Percentiles rank a stretch among this genome's conserved stretches.
These are phyloP conservation scores for Zea luxurians DNA, from an alignment of 176 grass and related monocot species.

Conservation along the genomic window DNA sequence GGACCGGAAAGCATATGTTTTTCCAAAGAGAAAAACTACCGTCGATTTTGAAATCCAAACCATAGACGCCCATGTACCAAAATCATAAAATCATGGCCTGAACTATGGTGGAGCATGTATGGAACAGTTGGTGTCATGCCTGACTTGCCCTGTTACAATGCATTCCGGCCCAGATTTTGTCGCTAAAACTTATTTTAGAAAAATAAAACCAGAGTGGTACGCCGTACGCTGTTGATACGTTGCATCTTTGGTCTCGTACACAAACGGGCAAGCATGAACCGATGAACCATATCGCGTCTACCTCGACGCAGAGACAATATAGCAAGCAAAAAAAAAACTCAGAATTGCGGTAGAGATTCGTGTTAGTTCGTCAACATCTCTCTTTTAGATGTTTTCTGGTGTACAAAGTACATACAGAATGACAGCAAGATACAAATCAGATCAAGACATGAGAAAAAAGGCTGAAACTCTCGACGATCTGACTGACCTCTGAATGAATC, in stretches of 20 bases:
- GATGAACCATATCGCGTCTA: background rate
- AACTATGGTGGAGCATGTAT: background rate
- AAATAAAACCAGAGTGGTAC: background rate
- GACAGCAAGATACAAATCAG: background rate
- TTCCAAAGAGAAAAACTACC: no score
- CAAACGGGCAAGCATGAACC: background rate
- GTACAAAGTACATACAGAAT: slow-evolving; percentile 6
- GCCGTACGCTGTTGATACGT: background rate
- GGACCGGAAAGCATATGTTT: no score
- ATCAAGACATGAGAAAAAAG: background rate
- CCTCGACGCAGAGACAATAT: background rate
- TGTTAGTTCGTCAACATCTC: background rate
- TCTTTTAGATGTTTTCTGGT: background rate
- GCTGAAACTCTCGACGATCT: slow-evolving; percentile 11
- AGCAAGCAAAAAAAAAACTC: background rate
- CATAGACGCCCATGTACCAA: no score
- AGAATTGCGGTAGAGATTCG: background rate
- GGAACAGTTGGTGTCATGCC: background rate
- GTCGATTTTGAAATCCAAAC: no score
- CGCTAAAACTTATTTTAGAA: background rate
- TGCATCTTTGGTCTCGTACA: background rate
- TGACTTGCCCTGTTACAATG: background rate
- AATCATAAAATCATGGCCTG: background rate
- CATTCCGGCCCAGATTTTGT: background rate
- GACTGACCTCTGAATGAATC: slow-evolving; percentile 8